A percentile compares a stretch with the other conserved stretches of the same genome.
Evolutionary conservation across 2,329 filamentous ascomycete species (phyloP).

Genomic region (Teratosphaeria nubilosa): DNA sequence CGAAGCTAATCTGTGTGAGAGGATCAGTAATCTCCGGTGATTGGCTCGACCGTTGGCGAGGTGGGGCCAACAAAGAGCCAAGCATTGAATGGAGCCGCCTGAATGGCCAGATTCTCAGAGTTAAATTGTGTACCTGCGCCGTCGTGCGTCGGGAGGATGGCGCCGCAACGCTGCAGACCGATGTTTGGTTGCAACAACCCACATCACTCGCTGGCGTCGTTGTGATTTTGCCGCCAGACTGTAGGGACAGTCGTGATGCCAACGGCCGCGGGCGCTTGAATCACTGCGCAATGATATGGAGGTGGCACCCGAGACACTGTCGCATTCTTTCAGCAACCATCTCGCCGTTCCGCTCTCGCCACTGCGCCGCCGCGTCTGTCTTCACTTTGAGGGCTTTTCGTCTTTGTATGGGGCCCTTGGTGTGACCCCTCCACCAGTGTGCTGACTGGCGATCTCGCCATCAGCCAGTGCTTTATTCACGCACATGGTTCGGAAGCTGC

Average conservation of each 20-base stretch:
- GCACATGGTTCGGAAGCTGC: not conserved
- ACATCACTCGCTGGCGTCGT: not conserved
- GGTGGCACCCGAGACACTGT: not conserved
- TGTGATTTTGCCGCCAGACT: too few relatives aligned
- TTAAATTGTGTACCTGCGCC: not conserved
- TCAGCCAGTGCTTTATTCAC: not conserved
- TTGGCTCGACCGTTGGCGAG: not conserved
- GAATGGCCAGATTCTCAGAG: not conserved
- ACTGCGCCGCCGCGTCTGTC: too few relatives aligned
- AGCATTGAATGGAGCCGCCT: not conserved
- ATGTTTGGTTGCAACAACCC: not conserved
- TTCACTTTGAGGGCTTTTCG: too few relatives aligned
- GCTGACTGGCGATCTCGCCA: not conserved
- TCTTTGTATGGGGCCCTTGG: not conserved
- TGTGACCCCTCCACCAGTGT: not conserved
- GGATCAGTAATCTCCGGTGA: not conserved
- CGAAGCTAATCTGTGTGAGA: not conserved
- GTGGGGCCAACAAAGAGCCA: not conserved
- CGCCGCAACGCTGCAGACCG: not conserved
- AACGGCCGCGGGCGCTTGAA: too few relatives aligned
- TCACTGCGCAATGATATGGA: too few relatives aligned
- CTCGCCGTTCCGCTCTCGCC: too few relatives aligned
- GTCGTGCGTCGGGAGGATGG: not conserved
- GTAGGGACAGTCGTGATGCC: too few relatives aligned
- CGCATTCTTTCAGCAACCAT: too few relatives aligned